Percentiles rank a stretch among this genome's conserved stretches.
Conservation (phyloP, 78 protist species). For the Cavenderia fasciculata region DNA sequence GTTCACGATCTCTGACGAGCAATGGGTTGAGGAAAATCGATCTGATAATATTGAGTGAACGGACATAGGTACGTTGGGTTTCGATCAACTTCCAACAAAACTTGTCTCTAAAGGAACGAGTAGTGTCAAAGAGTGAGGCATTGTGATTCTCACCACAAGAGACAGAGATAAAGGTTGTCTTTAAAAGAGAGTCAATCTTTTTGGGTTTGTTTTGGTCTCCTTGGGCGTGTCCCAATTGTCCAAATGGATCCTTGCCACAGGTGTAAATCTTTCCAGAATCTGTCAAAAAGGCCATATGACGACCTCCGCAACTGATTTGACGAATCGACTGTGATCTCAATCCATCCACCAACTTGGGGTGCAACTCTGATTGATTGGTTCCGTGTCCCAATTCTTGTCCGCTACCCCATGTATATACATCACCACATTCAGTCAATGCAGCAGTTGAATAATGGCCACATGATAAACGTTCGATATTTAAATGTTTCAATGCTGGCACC, state of each 20-base stretch:
- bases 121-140: constrained; percentile 44
- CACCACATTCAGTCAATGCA: constrained; percentile 68
- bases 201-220: constrained; percentile 49
- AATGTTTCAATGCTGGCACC: constrained; percentile 21
- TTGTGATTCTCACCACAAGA: constrained; percentile 62
- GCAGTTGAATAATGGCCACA: constrained; percentile 68
- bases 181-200: constrained; percentile 18
- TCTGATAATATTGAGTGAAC: constrained; percentile 12
- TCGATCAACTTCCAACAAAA: constrained; percentile 67
- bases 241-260: constrained; percentile 62
- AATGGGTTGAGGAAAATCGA: constrained; percentile 49
- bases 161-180: constrained; percentile 18
- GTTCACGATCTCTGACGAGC: constrained; percentile 48
- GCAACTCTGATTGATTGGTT: neutral
- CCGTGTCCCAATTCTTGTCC: constrained; percentile 67
- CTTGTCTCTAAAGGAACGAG: constrained; percentile 46
- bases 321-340: constrained; percentile 40
- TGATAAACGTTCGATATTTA: neutral
- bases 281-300: constrained; percentile 56
- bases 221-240: constrained; percentile 37
- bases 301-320: constrained; percentile 50
- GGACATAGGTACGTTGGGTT: constrained; percentile 41
- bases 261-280: constrained; percentile 56
- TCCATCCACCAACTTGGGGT: constrained; percentile 48
- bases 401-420: constrained; percentile 70